Conservation (phyloP, 352 stramenopile genomes). For the Globisporangium yorkense region DNA sequence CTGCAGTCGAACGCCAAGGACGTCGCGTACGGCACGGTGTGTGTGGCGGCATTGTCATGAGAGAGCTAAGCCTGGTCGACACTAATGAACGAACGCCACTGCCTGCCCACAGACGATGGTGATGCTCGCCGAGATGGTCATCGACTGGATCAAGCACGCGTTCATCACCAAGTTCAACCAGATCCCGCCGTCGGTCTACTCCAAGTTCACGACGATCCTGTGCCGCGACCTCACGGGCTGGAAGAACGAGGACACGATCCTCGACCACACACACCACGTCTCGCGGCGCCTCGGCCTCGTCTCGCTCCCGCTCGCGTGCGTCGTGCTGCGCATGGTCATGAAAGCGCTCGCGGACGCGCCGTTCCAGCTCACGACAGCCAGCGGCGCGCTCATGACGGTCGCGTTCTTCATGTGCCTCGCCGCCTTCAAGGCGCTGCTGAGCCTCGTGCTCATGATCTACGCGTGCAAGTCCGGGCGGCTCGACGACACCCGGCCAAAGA, state of each 20-base stretch:
- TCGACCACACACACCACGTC: constrained; percentile 94
- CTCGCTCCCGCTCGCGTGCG: constrained; percentile 92
- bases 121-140: constrained; percentile 91
- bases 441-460: constrained; percentile 75
- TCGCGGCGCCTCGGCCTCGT: constrained; percentile 92
- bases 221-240: constrained; percentile 93
- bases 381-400: constrained; percentile 39
- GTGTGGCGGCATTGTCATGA: constrained; percentile 1
- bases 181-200: constrained; percentile 92
- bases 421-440: constrained; percentile 75
- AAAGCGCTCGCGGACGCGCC: constrained; percentile 52
- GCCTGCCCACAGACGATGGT: constrained; percentile 64
- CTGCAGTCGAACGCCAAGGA: constrained; percentile 81
- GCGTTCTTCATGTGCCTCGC: constrained; percentile 68
- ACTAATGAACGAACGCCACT: background rate
- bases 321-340: constrained; percentile 81
- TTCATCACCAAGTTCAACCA: constrained; percentile 99
- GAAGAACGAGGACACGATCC: constrained; percentile 86
- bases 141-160: constrained; percentile 98
- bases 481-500: constrained; percentile 65
- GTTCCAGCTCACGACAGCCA: constrained; percentile 28
- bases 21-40: constrained; percentile 69
- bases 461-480: constrained; percentile 55
- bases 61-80: background rate
- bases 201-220: constrained; percentile 93